Conservation (phyloP, 1,139 yeast species). For the Blastobotrys buckinghamii region DNA sequence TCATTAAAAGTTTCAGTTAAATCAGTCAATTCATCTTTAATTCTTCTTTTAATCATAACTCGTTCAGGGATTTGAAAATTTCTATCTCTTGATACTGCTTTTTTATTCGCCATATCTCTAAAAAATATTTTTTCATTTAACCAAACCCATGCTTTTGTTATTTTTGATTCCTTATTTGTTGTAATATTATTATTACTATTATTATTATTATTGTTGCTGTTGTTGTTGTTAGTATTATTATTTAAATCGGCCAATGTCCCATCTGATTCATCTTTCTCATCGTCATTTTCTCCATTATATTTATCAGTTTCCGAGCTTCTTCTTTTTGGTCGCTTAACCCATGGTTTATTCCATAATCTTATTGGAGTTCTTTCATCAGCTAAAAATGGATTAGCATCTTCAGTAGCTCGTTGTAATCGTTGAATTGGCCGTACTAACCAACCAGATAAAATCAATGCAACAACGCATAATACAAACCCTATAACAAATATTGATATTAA, state of each 20-base stretch:
- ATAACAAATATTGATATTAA: slow-evolving; percentile 76
- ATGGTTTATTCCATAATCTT: slow-evolving; percentile 16
- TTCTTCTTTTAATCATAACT: slow-evolving; percentile 25
- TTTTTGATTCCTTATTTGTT: too few relatives aligned
- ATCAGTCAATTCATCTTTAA: slow-evolving; percentile 84
- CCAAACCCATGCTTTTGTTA: background rate
- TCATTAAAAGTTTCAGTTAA: slow-evolving; percentile 86
- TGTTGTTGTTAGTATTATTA: background rate
- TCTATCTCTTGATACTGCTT: background rate
- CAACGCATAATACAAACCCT: slow-evolving; percentile 67
- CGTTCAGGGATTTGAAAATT: slow-evolving; percentile 29
- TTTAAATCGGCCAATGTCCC: too few relatives aligned
- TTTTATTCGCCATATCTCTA: background rate
- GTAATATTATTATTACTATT: background rate
- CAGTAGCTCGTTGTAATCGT: slow-evolving; percentile 79
- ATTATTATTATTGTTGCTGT: background rate
- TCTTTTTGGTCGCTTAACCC: slow-evolving; percentile 10
- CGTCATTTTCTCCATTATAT: background rate
- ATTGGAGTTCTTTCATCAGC: slow-evolving; percentile 11
- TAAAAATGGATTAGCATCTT: slow-evolving; percentile 38
- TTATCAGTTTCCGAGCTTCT: background rate
- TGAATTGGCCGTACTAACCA: slow-evolving; percentile 85
- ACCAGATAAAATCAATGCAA: slow-evolving; percentile 78
- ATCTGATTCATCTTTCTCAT: background rate
- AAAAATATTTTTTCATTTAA: background rate